Base-by-base conservation (phyloP, 2,329 filamentous ascomycete genomes). In the Xylaria sp. region DNA sequence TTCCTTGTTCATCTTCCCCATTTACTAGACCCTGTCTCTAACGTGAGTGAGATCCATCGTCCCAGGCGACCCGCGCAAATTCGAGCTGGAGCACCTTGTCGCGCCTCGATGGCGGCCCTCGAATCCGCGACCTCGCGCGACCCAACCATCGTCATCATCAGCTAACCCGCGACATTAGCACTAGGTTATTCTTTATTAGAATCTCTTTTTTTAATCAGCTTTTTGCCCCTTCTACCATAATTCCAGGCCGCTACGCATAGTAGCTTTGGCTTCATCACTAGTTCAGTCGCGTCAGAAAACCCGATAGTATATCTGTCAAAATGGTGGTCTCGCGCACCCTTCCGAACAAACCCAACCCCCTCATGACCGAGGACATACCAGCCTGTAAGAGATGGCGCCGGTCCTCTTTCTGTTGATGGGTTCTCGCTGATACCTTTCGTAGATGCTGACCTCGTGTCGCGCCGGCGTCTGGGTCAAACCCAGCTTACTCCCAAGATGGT, bases 381-480 rank as follows among this genome's bases (percentile, higher is more conserved):
- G 76, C 83, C 60, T 87, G 91, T 93, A 90, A 66, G 74, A 74
- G 56, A 63, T 63, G 28, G 50, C 62, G 36, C 45, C 45, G 12
- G 28, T 48, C 50, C 65, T 2, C 25, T 56, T 69, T 41, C 52
- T 62, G 8, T 39, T 12, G 39, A 56, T 48, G 32, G 4, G 57
- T 56, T 12, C 45, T 52, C 36, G 60, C 72, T 76, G 56, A 75
- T 70, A 58, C 52, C 43, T 67, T 65, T 43, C 72, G 20, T 76
- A 94, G 91, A 91, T 80, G 79, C 85, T 69, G 91, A 93, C 69
- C 89, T 97, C 64, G 89, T 97, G 71, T 84, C 90, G 80, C 91
- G 94, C 77, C 92, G 96, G 77, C 92, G 95, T 74, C 86, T 99
- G 53, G 96, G 95, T 55, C 94, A 97, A 82, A 99, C 96, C 28